Conservation (phyloP, 2,329 filamentous ascomycete species). For the Fusarium drepaniforme region DNA sequence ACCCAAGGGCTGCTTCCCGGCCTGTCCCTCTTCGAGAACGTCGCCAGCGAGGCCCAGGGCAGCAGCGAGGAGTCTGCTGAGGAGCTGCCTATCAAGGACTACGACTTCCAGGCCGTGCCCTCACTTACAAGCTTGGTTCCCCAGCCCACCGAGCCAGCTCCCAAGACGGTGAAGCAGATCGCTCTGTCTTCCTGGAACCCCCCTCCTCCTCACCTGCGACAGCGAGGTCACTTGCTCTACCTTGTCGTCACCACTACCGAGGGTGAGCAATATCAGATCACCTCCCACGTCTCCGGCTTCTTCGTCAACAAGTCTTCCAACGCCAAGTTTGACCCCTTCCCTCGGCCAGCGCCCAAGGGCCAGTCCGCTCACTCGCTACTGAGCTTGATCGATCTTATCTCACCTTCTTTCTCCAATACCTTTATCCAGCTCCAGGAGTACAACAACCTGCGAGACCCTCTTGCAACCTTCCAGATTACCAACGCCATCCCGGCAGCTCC, state of each 20-base stretch:
- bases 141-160: constrained; percentile 72
- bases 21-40: constrained; percentile 85
- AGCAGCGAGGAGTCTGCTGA: constrained; percentile 40
- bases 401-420: constrained; percentile 82
- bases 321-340: constrained; percentile 92
- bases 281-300: constrained; percentile 93
- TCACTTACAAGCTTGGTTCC: constrained; percentile 80
- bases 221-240: constrained; percentile 94
- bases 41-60: constrained; percentile 66
- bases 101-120: constrained; percentile 80
- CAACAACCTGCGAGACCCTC: constrained; percentile 86
- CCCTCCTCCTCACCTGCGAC: constrained; percentile 89
- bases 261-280: constrained; percentile 94
- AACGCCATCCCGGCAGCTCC: constrained; percentile 93
- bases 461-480: constrained; percentile 95
- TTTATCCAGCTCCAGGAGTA: constrained; percentile 86
- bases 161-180: constrained; percentile 92
- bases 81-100: constrained; percentile 70
- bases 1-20: constrained; percentile 89
- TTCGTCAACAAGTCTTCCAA: constrained; percentile 98
- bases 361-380: constrained; percentile 88
- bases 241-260: constrained; percentile 91
- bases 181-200: constrained; percentile 96
- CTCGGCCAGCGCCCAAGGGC: constrained; percentile 82
- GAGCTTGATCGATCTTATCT: constrained; percentile 81